A percentile compares a stretch with the other conserved stretches of the same genome.
Conservation (phyloP, 1,284 basidiomycete genomes). For the Kalmanozyma brasiliensis region DNA sequence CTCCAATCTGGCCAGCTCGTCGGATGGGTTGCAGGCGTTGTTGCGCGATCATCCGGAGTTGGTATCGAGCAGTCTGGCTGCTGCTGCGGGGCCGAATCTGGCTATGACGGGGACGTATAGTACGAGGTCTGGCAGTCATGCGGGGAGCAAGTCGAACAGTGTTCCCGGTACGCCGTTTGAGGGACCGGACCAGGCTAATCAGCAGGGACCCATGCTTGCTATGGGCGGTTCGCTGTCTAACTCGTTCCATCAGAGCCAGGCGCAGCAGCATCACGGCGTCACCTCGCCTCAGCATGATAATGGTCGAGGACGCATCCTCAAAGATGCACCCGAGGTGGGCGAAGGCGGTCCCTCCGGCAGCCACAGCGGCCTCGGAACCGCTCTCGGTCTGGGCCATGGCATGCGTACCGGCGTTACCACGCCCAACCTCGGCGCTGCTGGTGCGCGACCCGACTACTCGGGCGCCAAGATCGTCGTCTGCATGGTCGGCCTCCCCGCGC, state of each 20-base stretch:
- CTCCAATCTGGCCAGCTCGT: constrained; percentile 54
- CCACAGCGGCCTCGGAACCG: constrained; percentile 40
- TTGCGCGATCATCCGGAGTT: constrained; percentile 66
- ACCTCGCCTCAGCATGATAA: constrained; percentile 18
- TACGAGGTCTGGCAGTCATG: constrained; percentile 36
- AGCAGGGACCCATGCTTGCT: constrained; percentile 13
- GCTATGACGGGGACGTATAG: constrained; percentile 41
- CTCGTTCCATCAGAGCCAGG: constrained; percentile 34
- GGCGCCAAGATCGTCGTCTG: constrained; percentile 98
- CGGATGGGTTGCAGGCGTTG: constrained; percentile 63
- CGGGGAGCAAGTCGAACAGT: constrained; percentile 41
- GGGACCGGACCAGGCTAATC: constrained; percentile 9
- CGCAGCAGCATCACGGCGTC: constrained; percentile 16
- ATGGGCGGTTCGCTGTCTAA: constrained; percentile 44
- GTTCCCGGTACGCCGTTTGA: constrained; percentile 45
- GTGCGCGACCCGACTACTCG: constrained; percentile 95
- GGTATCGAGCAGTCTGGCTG: constrained; percentile 59
- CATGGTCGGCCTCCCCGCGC: constrained; percentile 76
- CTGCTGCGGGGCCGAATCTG: constrained; percentile 57
- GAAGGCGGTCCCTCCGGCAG: constrained; percentile 40
- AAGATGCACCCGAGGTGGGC: constrained; percentile 46
- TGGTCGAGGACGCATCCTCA: constrained; percentile 38
- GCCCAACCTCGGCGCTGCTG: constrained; percentile 70
- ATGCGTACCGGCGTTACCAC: constrained; percentile 40
- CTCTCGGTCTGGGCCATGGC: constrained; percentile 44